Base-by-base conservation (phyloP, 441 rosid species). In the Pelargonium fulgidum region DNA sequence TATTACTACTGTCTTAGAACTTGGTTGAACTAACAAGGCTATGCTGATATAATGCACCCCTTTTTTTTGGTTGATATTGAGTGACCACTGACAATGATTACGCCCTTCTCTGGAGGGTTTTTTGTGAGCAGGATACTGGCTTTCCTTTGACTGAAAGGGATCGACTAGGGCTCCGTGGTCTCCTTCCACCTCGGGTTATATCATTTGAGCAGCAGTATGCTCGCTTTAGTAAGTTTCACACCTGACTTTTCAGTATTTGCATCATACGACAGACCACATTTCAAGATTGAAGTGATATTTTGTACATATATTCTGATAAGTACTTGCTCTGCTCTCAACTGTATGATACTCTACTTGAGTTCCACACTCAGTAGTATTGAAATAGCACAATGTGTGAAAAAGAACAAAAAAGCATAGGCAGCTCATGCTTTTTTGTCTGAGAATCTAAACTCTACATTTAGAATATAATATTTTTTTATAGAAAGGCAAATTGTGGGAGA, bases 141-240 rank as follows among this genome's bases (percentile, higher is more conserved):
- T 94, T 91, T 83, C 96, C 99, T 71, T 78, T 81, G 72, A 85
- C 97, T 1, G 99, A 94, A 84, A 90, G 99, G 80, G 96, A 94
- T 73, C 86, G 99, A 68, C 81, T 94, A 62, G 99, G 99, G 24
- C 85, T 94, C 10, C 85, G 99, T 45, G 97, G 97, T 22, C 90
- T 94, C 64, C 99, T 94, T 76, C 99, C 99, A 7, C 97, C 99
- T 64, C 97, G 97, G 54, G 89, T 94, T 42, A 84, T 94, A 48
- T 89, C 99, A 63, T 88, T 89, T 69, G 92, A 86, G 83, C 96
- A 94, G 3, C 99, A 94, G 67, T 79, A 91, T 86, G 92, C 71
- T 62, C 97, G 99, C 79, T 94, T 94, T 80, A 87, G 99, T 94
- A 83, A 85, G 97, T 84, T 64, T 11, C 36, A 59, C 26, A 22